Percentiles rank a stretch among this genome's conserved stretches.
Evolutionary conservation across 2,329 filamentous ascomycete species (phyloP).

Genomic region (Pestalotiopsis sp.): DNA sequence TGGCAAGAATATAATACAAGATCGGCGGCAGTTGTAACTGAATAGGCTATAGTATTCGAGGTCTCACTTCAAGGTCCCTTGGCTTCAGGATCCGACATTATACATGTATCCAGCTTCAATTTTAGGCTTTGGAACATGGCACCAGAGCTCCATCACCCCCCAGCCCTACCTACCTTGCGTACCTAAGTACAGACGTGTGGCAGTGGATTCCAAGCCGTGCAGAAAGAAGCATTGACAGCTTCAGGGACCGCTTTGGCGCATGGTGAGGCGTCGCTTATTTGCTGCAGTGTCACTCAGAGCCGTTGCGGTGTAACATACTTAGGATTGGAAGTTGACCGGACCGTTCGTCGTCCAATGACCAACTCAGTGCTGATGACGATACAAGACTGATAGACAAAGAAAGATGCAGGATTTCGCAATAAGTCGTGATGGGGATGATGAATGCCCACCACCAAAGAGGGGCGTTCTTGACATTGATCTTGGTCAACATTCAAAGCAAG

Average conservation of each 20-base stretch:
- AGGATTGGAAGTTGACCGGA: background rate
- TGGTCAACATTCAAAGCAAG: background rate
- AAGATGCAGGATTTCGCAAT: conserved; percentile 6
- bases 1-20: background rate
- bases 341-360: background rate
- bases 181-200: too few species aligned
- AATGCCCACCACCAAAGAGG: background rate
- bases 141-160: too few species aligned
- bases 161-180: too few species aligned
- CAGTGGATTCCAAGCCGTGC: too few species aligned
- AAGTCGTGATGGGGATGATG: background rate
- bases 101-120: too few species aligned
- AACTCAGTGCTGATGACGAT: background rate
- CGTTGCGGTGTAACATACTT: background rate
- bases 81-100: too few species aligned
- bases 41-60: background rate
- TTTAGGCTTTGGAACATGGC: too few species aligned
- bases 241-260: too few species aligned
- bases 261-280: background rate
- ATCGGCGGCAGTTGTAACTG: background rate
- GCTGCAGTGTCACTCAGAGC: background rate
- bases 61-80: too few species aligned
- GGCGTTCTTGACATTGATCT: background rate
- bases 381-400: background rate
- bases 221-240: too few species aligned